Conservation (phyloP, 257 asterid species). For the Solanum tarijense region DNA sequence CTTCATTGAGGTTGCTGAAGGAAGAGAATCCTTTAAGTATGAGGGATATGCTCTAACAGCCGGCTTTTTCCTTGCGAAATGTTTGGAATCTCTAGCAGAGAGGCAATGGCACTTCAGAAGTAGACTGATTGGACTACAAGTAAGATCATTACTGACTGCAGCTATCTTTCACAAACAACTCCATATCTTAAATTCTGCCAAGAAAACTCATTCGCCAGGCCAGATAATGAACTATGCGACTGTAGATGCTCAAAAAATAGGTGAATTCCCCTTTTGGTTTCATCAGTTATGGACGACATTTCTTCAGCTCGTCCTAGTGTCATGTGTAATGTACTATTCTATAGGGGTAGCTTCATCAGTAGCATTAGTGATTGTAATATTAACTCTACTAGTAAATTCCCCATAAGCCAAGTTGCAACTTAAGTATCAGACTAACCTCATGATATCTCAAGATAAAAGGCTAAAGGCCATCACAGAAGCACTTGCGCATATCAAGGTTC, state of each 20-base stretch:
- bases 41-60: slow-evolving; percentile 36
- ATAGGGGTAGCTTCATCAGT: slow-evolving; percentile 72
- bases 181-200: slow-evolving; percentile 55
- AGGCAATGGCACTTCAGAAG: slow-evolving; percentile 76
- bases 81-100: slow-evolving; percentile 59
- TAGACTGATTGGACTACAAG: slow-evolving; percentile 51
- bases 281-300: slow-evolving; percentile 76
- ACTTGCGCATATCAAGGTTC: slow-evolving; percentile 67
- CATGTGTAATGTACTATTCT: slow-evolving; percentile 44
- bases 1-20: slow-evolving; percentile 7
- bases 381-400: slow-evolving; percentile 54
- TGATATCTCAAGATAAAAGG: slow-evolving; percentile 69
- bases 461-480: slow-evolving; percentile 65
- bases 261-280: slow-evolving; percentile 74
- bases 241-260: slow-evolving; percentile 62
- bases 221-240: slow-evolving; percentile 76
- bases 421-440: slow-evolving; percentile 58
- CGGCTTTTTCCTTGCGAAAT: slow-evolving; percentile 49
- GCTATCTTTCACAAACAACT: slow-evolving; percentile 63
- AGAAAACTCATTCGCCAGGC: slow-evolving; percentile 57
- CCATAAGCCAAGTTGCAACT: slow-evolving; percentile 79
- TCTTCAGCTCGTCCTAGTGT: slow-evolving; percentile 57
- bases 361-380: slow-evolving; percentile 46
- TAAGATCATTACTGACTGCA: slow-evolving; percentile 53
- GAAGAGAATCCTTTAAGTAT: not conserved